phyloP scores from a whole-genome alignment of 2,329 filamentous ascomycete genomes.

The Trichoderma sp. region DNA sequence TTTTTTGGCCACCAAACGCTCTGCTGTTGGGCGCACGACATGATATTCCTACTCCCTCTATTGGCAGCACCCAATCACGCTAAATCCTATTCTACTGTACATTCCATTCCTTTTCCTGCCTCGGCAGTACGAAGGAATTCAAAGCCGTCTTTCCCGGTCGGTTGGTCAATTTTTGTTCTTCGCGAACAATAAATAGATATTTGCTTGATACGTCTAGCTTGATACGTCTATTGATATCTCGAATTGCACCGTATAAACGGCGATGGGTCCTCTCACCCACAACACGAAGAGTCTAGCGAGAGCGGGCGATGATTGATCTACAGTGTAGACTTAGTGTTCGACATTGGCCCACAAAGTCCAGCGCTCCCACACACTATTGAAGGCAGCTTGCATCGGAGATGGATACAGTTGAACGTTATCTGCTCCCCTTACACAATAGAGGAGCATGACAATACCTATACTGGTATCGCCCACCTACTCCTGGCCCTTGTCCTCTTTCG shows the following conservation, averaged over 20 bases:
- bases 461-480: background rate
- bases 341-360: background rate
- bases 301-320: no score
- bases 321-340: background rate
- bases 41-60: background rate
- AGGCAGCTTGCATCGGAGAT: background rate
- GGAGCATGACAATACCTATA: background rate
- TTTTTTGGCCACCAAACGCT: background rate
- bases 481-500: no score
- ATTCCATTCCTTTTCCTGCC: rapidly evolving
- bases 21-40: background rate
- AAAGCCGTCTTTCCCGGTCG: background rate
- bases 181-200: background rate
- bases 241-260: background rate
- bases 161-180: background rate
- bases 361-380: background rate
- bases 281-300: background rate
- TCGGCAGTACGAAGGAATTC: background rate
- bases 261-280: background rate
- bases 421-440: background rate
- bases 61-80: background rate
- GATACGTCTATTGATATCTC: background rate
- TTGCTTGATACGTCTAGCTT: background rate
- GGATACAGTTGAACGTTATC: background rate
- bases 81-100: background rate